Percentiles rank a stretch among this genome's conserved stretches.
These are phyloP conservation scores for Cercospora zeina DNA, from an alignment of 2,329 filamentous ascomycete genomes.

Conservation along the genomic window DNA sequence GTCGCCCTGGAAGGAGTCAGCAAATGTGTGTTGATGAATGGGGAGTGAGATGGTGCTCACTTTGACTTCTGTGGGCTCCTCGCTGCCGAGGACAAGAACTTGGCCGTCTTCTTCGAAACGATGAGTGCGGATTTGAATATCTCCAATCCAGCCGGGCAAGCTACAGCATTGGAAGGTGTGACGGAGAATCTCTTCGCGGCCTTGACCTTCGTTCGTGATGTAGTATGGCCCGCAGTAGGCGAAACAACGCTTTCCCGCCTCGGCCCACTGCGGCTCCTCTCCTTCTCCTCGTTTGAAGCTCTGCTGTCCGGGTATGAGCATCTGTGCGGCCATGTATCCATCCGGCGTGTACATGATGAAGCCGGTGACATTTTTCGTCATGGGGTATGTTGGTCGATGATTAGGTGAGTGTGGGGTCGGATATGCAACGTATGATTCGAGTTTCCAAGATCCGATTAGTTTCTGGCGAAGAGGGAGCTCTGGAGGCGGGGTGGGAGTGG, in stretches of 20 bases:
- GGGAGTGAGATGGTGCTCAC: slow-evolving; percentile 24
- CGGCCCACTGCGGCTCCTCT: slow-evolving; percentile 44
- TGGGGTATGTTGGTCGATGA: slow-evolving; percentile 41
- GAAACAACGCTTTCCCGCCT: slow-evolving; percentile 43
- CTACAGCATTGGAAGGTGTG: slow-evolving; percentile 45
- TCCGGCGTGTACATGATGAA: slow-evolving; percentile 45
- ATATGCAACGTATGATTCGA: slow-evolving; percentile 44
- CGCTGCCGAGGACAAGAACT: slow-evolving; percentile 43
- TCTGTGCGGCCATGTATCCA: slow-evolving; percentile 44
- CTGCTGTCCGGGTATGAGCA: slow-evolving; percentile 43
- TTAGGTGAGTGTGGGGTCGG: slow-evolving; percentile 41
- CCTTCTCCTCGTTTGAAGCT: slow-evolving; percentile 43
- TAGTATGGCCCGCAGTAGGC: slow-evolving; percentile 44
- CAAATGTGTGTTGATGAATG: neutral
- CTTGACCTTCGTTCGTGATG: slow-evolving; percentile 41
- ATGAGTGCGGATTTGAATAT: slow-evolving; percentile 43
- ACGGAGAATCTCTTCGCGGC: slow-evolving; percentile 39
- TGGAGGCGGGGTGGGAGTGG: slow-evolving; percentile 36
- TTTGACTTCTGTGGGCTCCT: slow-evolving; percentile 44
- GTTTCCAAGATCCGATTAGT: slow-evolving; percentile 42
- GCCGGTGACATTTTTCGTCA: slow-evolving; percentile 42
- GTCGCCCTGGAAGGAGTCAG: slow-evolving; percentile 37
- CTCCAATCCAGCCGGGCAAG: slow-evolving; percentile 44
- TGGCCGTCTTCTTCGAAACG: slow-evolving; percentile 44
- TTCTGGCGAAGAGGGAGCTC: slow-evolving; percentile 37